phyloP scores from a whole-genome alignment of 805 yeast genomes.

The Wickerhamomyces ciferrii region DNA sequence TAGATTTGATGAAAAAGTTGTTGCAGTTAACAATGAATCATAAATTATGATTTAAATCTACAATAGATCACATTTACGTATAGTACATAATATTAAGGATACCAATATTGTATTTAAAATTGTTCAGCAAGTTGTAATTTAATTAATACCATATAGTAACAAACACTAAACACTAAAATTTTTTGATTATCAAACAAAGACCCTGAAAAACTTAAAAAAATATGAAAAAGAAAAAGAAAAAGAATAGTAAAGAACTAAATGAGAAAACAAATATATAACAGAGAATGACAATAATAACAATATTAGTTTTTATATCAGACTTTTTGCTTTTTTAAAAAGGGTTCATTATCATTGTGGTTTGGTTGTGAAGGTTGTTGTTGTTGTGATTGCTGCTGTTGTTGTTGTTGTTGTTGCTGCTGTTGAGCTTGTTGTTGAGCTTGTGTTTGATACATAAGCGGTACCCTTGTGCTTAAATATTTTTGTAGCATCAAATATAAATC shows the following conservation, averaged over 20 bases:
- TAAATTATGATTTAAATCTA: no score
- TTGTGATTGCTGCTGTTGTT: neutral
- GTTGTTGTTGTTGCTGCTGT: neutral
- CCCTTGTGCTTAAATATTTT: conserved; percentile 56
- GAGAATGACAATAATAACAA: neutral
- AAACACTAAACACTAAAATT: no score
- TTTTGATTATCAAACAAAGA: no score
- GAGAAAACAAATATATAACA: neutral
- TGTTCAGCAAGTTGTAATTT: no score
- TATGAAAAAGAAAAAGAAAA: neutral
- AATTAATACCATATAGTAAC: no score
- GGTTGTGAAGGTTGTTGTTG: neutral
- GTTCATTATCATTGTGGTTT: conserved; percentile 11
- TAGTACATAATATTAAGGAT: no score
- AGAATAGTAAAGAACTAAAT: neutral
- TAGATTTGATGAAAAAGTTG: conserved; percentile 57
- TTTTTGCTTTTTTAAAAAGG: conserved; percentile 21
- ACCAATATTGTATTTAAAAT: no score
- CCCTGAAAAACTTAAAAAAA: neutral
- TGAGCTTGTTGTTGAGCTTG: conserved; percentile 1
- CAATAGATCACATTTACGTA: no score
- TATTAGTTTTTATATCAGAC: conserved; percentile 4
- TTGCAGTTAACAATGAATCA: conserved; percentile 36
- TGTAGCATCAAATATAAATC: conserved; percentile 75
- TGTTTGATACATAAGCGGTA: conserved; percentile 26